Conservation (phyloP, 352 stramenopile species). For the Pythium plurisporium region DNA sequence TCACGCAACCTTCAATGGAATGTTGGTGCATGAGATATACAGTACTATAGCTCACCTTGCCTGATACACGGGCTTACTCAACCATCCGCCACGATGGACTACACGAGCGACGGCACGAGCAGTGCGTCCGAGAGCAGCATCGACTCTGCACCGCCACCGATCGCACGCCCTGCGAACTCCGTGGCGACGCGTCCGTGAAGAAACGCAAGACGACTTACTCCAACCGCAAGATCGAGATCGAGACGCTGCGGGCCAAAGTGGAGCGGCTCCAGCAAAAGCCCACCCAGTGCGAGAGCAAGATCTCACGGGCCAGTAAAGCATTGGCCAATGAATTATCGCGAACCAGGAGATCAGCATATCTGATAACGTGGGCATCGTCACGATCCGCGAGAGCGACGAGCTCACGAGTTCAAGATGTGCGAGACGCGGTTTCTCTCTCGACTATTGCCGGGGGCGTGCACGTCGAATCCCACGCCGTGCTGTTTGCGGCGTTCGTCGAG, state of each 20-base stretch:
- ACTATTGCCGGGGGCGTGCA: background rate
- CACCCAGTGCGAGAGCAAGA: background rate
- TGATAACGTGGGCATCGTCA: constrained; percentile 2
- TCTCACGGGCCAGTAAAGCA: too few relatives aligned
- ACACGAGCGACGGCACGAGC: background rate
- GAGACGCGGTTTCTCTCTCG: constrained; percentile 1
- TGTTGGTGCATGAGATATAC: too few relatives aligned
- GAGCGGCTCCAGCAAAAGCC: background rate
- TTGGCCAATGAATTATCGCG: too few relatives aligned
- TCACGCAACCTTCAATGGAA: too few relatives aligned
- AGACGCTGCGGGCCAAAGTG: constrained; percentile 1
- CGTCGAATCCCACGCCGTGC: background rate
- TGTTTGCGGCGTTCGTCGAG: background rate
- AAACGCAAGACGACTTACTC: constrained; percentile 19
- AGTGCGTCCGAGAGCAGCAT: constrained; percentile 10
- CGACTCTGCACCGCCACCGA: too few relatives aligned
- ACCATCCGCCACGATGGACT: too few relatives aligned
- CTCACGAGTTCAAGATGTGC: background rate
- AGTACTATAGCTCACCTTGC: too few relatives aligned
- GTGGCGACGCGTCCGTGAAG: background rate
- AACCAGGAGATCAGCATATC: constrained; percentile 12
- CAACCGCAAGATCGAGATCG: constrained; percentile 13
- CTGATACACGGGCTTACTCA: too few relatives aligned
- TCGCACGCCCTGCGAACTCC: too few relatives aligned
- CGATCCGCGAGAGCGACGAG: constrained; percentile 15